phyloP scores from a whole-genome alignment of 257 asterid genomes.

The Nicotiana obtusifolia region DNA sequence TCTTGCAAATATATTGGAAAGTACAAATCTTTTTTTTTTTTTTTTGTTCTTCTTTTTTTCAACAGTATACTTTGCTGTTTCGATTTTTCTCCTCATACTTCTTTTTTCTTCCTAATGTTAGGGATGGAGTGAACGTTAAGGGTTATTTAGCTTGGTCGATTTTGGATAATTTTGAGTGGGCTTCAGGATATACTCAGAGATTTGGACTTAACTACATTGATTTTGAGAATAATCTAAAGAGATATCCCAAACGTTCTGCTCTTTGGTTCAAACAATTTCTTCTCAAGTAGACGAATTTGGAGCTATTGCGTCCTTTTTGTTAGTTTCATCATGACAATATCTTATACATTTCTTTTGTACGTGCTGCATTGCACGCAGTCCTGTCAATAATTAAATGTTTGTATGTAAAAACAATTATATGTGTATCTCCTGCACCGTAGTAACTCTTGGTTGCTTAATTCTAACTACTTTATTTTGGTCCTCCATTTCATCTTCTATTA shows the following conservation, averaged over 20 bases:
- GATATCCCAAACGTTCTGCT: constrained; percentile 36
- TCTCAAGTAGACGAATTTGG: background rate
- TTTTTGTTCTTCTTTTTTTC: background rate
- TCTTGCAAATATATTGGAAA: too few relatives aligned
- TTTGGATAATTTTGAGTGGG: constrained; percentile 47
- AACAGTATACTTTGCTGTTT: background rate
- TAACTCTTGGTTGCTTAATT: too few relatives aligned
- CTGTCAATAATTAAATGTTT: too few relatives aligned
- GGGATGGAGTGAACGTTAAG: constrained; percentile 23
- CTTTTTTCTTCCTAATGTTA: background rate
- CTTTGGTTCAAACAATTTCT: constrained; percentile 42
- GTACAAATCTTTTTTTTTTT: background rate
- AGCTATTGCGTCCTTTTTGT: too few relatives aligned
- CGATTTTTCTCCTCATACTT: too few relatives aligned
- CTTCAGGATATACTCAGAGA: constrained; percentile 27
- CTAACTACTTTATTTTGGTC: too few relatives aligned
- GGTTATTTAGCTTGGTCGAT: constrained; percentile 54
- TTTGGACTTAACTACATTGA: constrained; percentile 37
- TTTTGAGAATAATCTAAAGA: constrained; percentile 20
- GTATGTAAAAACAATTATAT: too few relatives aligned
- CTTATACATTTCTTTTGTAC: too few relatives aligned
- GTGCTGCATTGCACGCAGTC: too few relatives aligned
- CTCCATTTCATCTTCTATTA: too few relatives aligned
- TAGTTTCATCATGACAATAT: too few relatives aligned
- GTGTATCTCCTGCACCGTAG: too few relatives aligned